Evolutionary conservation across 768 basidiomycete genomes (phyloP).

Genomic region (Lactarius sp.): DNA sequence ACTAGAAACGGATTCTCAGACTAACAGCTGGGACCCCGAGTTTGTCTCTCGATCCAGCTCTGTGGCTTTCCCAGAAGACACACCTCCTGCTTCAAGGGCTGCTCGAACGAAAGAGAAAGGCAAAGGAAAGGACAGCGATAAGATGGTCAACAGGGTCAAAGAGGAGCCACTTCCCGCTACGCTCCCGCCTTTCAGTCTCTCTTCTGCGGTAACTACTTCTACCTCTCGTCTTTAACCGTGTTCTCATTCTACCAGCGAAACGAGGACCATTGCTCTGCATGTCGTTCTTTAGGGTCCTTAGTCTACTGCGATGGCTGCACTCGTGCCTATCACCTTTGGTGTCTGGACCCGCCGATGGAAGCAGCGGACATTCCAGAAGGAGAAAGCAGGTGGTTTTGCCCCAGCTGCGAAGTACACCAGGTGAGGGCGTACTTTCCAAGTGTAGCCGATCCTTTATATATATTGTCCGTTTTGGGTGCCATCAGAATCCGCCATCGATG

Average conservation of each 20-base stretch:
- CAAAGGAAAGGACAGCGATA: slow-evolving; percentile 40
- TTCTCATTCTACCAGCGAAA: slow-evolving; percentile 42
- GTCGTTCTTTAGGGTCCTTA: slow-evolving; percentile 75
- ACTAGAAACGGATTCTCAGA: slow-evolving; percentile 49
- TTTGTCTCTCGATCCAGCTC: slow-evolving; percentile 59
- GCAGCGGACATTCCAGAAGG: slow-evolving; percentile 80
- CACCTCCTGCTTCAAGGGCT: slow-evolving; percentile 2
- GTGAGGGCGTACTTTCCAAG: slow-evolving; percentile 37
- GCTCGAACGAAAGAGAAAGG: slow-evolving; percentile 37
- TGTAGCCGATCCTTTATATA: slow-evolving; percentile 18
- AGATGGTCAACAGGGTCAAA: slow-evolving; percentile 36
- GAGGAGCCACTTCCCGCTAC: slow-evolving; percentile 41
- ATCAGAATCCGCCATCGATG: slow-evolving; percentile 63
- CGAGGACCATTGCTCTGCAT: slow-evolving; percentile 83
- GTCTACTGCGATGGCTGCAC: slow-evolving; percentile 98
- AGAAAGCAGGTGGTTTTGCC: slow-evolving; percentile 70
- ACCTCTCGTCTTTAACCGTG: slow-evolving; percentile 6
- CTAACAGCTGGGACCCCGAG: slow-evolving; percentile 55
- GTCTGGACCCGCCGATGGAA: slow-evolving; percentile 93
- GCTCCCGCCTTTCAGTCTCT: slow-evolving; percentile 34
- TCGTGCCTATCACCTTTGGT: slow-evolving; percentile 92
- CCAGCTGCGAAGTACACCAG: slow-evolving; percentile 61
- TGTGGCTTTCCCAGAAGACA: slow-evolving; percentile 30
- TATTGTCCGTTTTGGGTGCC: slow-evolving; percentile 14
- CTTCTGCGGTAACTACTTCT: slow-evolving; percentile 36